Base-by-base conservation (phyloP, 345 rosid species). In the Populus ilicifolia region DNA sequence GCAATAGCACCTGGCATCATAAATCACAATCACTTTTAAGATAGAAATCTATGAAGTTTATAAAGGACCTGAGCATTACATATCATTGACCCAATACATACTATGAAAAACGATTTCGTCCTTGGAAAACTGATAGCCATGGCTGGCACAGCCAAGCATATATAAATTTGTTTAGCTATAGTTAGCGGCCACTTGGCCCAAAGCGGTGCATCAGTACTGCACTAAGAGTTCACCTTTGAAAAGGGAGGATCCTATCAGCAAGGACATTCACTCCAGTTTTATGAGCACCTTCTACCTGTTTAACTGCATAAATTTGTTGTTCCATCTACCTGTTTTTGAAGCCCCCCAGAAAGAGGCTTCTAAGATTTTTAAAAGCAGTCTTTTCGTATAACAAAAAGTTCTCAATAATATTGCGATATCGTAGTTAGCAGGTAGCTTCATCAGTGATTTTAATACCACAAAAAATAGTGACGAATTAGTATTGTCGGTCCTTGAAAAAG, bases 11-110 rank as follows among this genome's bases (percentile, higher is more conserved):
- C 36, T 67, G 52, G 17, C 14, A 38, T 30, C 63, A 50, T 67
- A 35, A 67, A 67, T 75, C 67, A 50, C 50, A 25, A 75, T 67
- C 78, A 52, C 72, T 67, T 65, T 65, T 16, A 65, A 64, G 56
- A 75, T 33, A 65, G 39, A 46, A 75, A 44, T 65, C 77, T 20
- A 13, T 27, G 18, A 29, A 23, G 44, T 43, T 29, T 65, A 9
- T 10, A 16, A 41, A 13, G 50, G 21, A 10, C 41, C 20, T n/a
- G 21, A 25, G 27, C 43, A 8, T 36, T 65, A 63, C 30, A 46
- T 67, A 10, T 46, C 44, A 27, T 75, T 65, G 63, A 75, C 63
- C 77, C 46, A 39, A 41, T 69, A 23, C 27, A 74, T 14, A 9
- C 5, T 14, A 35, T 5, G 14, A 14, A 17, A 1, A 36, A 52